Evolutionary conservation across 1,284 basidiomycete species (phyloP).

Genomic region (Spongiforma sp.): DNA sequence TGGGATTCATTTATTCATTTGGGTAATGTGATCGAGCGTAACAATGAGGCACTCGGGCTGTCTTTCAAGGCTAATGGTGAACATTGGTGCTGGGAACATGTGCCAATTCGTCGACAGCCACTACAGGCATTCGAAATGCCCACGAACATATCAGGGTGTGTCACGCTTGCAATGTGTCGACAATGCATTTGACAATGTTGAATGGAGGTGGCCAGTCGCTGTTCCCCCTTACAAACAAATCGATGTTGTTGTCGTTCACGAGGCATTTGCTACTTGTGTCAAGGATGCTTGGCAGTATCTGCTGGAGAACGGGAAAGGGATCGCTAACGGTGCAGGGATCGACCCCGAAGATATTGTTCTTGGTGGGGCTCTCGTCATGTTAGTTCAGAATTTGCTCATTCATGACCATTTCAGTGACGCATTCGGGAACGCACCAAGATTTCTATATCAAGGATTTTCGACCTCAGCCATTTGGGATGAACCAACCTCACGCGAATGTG

Average conservation of each 20-base stretch:
- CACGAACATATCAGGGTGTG: constrained; percentile 45
- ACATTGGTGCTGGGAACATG: constrained; percentile 44
- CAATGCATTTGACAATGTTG: constrained; percentile 3
- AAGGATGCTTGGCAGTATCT: constrained; percentile 52
- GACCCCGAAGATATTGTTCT: constrained; percentile 51
- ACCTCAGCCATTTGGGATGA: constrained; percentile 22
- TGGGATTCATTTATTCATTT: constrained; percentile 47
- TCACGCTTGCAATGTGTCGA: not conserved
- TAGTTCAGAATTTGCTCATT: not conserved
- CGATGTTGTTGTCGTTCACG: constrained; percentile 46
- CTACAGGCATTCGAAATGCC: constrained; percentile 40
- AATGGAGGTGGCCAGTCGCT: constrained; percentile 51
- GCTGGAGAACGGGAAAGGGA: constrained; percentile 38
- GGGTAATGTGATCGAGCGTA: constrained; percentile 44
- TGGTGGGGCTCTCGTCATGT: constrained; percentile 34
- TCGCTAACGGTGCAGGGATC: constrained; percentile 42
- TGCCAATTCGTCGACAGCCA: constrained; percentile 29
- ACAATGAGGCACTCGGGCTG: constrained; percentile 23
- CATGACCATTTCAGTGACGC: constrained; percentile 42
- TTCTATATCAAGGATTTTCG: constrained; percentile 43
- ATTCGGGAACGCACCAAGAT: constrained; percentile 42
- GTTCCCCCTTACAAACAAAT: constrained; percentile 43
- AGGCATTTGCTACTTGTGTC: constrained; percentile 33
- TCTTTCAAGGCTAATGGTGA: constrained; percentile 29
- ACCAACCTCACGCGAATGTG: constrained; percentile 9